Base-by-base conservation (phyloP, 129 eudicot genomes). In the Apium graveolens region DNA sequence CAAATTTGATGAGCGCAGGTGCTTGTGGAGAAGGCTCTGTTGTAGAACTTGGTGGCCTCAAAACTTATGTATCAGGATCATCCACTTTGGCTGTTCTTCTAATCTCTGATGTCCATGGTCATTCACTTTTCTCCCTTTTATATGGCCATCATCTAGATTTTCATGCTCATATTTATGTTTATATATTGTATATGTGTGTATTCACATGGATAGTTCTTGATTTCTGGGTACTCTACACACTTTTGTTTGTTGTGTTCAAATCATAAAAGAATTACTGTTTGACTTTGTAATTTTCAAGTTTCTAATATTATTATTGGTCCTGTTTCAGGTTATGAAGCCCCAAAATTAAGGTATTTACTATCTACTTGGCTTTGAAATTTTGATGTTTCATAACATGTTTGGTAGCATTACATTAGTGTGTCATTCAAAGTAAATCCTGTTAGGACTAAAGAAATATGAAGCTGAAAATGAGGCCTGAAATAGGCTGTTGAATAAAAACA, bases 291-390 rank as follows among this genome's bases (percentile, higher is more conserved):
- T 24, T 41, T 72, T 10, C 35, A 42, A 42, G 4, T 72, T 42
- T 27, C 53, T 72, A 7, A 39, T 42, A 72, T 12, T 72, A 72
- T 12, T 72, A 11, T 41, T n/a, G 51, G 9, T 24, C 46, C 21
- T 72, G 20, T 72, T 72, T 72, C 76, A 72, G 76, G 76, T 42
- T n/a, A 41, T 41, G 53, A 41, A 72, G 76, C 76, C 29, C 76
- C 76, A 5, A 72, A 72, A 72, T 26, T 72, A 24, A 26, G 76
- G 76, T 72, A 72, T n/a, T 2, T 7, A 7, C n/a, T 39, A 39
- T 6, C 14, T 8, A 5, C 10, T 51, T 51, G 60, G 5, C 60
- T 17, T 37, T 70, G 75, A n/a, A n/a, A n/a, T 38, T 14, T 38
- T 51, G 5, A 0, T 5, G 20, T 7, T 7, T 3, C 8, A 17